Base-by-base conservation (phyloP, 2,329 filamentous ascomycete genomes). In the Ophiosphaerella narmari region DNA sequence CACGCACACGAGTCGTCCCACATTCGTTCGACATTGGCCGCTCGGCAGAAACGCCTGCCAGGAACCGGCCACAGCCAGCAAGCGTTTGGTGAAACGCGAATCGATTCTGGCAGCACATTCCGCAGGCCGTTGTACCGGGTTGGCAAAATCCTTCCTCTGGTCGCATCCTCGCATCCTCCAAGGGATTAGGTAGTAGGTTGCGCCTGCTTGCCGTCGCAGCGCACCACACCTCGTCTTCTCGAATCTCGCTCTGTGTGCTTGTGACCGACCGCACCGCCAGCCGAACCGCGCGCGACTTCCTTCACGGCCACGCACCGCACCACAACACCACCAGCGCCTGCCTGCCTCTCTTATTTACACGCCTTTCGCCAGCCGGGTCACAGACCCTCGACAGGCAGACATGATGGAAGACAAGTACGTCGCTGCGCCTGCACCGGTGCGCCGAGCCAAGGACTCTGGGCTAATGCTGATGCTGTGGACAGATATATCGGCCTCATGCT, bases 321-420 rank as follows among this genome's bases (percentile, higher is more conserved):
- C 8, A 14, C 13, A 9, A 40, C 38, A 14, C 31, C 33, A n/a
- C 14, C 34, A n/a, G 24, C 13, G n/a, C 23, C 33, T 18, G 36
- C 24, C 32, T 16, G 6, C 21, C 7, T 35, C 18, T 34, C 7
- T 31, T 45, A 38, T 45, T 34, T 21, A 45, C 38, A 45, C 31
- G 14, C 11, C 14, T 26, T 6, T 11, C 23, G 24, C 26, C 2
- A 45, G 23, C 21, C 8, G 36, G 53, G 46, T 49, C 48, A 47
- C 43, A 33, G 39, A 52, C 54, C 42, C 54, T 47, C 47, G 46
- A 32, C 52, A 51, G 46, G 52, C 46, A 52, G 64, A 16, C 46
- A 71, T 71, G 67, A 54, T 75, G 24, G 73, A 74, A 69, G 73
- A 75, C 60, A 75, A 75, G 71, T 75, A 69, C 55, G 71, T 64